Percentiles rank a stretch among this genome's conserved stretches.
Evolutionary conservation across 2,329 filamentous ascomycete genomes (phyloP).

Genomic region (Escovopsis sp.): DNA sequence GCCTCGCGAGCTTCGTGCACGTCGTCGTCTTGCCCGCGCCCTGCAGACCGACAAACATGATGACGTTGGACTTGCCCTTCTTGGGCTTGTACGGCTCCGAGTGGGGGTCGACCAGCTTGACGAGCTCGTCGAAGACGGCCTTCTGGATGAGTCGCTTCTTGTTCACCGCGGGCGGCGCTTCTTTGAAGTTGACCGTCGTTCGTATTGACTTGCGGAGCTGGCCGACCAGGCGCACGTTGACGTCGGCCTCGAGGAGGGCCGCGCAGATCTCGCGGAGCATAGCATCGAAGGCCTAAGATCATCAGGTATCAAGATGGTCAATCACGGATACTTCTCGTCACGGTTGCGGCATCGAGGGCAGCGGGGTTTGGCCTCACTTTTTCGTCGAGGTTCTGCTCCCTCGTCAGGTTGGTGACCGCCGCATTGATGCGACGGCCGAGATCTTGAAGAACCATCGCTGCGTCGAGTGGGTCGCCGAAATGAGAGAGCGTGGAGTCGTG

Average conservation of each 20-base stretch:
- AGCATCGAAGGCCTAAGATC: conserved; percentile 67
- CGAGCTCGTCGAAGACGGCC: conserved; percentile 91
- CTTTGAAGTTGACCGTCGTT: conserved; percentile 82
- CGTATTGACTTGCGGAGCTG: conserved; percentile 89
- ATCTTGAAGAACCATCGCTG: conserved; percentile 91
- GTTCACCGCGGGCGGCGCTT: conserved; percentile 80
- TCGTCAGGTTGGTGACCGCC: conserved; percentile 84
- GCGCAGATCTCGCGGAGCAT: conserved; percentile 99
- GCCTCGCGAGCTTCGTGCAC: conserved; percentile 89
- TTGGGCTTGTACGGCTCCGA: conserved; percentile 92
- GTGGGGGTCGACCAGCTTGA: conserved; percentile 89
- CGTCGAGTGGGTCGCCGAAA: background rate
- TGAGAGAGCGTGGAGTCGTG: background rate
- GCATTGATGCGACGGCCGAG: conserved; percentile 95
- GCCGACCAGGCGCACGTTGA: conserved; percentile 88
- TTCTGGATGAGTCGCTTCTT: conserved; percentile 98
- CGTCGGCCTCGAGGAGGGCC: conserved; percentile 89
- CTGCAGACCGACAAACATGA: conserved; percentile 98
- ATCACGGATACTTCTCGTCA: conserved; percentile 1
- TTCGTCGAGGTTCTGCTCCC: conserved; percentile 87
- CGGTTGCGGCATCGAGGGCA: conserved; percentile 1
- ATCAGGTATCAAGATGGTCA: background rate
- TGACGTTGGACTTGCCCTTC: conserved; percentile 90
- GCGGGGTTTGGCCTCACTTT: conserved; percentile 45
- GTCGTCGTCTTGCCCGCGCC: conserved; percentile 97